These are phyloP conservation scores for Alternaria solani DNA, from an alignment of 2,329 filamentous ascomycete species.

Conservation along the genomic window DNA sequence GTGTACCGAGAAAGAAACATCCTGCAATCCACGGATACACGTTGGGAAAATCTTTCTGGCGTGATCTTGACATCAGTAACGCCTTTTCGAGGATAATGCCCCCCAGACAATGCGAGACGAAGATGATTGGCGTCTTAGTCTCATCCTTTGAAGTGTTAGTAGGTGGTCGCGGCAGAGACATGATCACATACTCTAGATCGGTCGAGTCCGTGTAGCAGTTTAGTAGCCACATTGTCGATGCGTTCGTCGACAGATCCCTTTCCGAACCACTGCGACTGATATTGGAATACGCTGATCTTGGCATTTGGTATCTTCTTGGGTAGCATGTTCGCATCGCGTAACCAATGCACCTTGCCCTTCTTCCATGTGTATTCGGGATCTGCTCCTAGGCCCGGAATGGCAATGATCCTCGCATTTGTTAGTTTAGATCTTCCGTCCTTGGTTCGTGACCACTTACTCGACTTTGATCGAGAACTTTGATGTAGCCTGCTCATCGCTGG, in stretches of 20 bases:
- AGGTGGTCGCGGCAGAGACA: background rate
- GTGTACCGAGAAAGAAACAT: conserved; percentile 33
- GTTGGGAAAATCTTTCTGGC: conserved; percentile 26
- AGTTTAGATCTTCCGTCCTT: background rate
- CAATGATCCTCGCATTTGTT: conserved; percentile 33
- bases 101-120: conserved; percentile 41
- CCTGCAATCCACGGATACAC: conserved; percentile 34
- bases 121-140: conserved; percentile 39
- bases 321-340: conserved; percentile 42
- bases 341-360: conserved; percentile 36
- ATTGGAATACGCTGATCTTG: conserved; percentile 41
- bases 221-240: conserved; percentile 37
- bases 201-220: conserved; percentile 32
- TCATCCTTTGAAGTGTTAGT: conserved; percentile 22
- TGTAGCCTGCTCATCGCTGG: conserved; percentile 21
- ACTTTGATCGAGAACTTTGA: conserved; percentile 20
- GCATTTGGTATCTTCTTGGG: conserved; percentile 34
- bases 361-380: conserved; percentile 42
- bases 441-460: conserved; percentile 15
- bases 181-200: conserved; percentile 19
- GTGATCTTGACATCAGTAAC: conserved; percentile 20
- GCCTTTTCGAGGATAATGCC: conserved; percentile 40
- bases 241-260: conserved; percentile 36
- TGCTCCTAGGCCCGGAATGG: conserved; percentile 42
- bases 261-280: conserved; percentile 44